Evolutionary conservation across 495 filamentous ascomycete species (phyloP).

Genomic region (Aspergillus coremiiformis): DNA sequence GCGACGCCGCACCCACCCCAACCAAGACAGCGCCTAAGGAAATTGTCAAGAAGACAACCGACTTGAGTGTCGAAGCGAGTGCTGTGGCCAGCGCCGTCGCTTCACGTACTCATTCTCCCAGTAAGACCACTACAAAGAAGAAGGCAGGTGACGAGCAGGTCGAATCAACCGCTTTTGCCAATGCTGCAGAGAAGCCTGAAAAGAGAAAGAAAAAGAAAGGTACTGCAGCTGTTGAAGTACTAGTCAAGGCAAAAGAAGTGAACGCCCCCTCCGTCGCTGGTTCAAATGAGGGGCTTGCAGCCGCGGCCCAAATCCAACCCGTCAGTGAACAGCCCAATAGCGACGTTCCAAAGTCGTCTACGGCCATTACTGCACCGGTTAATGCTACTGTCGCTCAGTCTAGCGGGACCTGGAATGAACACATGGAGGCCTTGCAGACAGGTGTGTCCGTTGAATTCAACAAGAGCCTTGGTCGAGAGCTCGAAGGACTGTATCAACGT

Average conservation of each 20-base stretch:
- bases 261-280: constrained; percentile 5
- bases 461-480: constrained; percentile 48
- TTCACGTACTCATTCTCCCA: constrained; percentile 36
- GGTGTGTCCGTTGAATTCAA: constrained; percentile 49
- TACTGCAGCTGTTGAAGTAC: constrained; percentile 28
- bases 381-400: background rate
- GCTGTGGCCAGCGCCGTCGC: constrained; percentile 23
- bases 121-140: constrained; percentile 37
- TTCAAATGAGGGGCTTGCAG: constrained; percentile 16
- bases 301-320: background rate
- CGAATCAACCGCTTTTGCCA: constrained; percentile 22
- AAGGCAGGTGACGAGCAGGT: constrained; percentile 37
- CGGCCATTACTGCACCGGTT: constrained; percentile 4
- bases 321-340: constrained; percentile 14
- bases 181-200: constrained; percentile 41
- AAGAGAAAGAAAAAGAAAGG: constrained; percentile 57
- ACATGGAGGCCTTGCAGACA: constrained; percentile 49
- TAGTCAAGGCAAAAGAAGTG: constrained; percentile 27
- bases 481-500: constrained; percentile 52
- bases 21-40: constrained; percentile 31
- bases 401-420: constrained; percentile 37
- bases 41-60: constrained; percentile 33
- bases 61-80: constrained; percentile 19
- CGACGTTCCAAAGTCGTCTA: constrained; percentile 14
- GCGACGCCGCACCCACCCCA: constrained; percentile 34